phyloP scores from a whole-genome alignment of 1,284 basidiomycete genomes.

The Melampsora larici-populina region DNA sequence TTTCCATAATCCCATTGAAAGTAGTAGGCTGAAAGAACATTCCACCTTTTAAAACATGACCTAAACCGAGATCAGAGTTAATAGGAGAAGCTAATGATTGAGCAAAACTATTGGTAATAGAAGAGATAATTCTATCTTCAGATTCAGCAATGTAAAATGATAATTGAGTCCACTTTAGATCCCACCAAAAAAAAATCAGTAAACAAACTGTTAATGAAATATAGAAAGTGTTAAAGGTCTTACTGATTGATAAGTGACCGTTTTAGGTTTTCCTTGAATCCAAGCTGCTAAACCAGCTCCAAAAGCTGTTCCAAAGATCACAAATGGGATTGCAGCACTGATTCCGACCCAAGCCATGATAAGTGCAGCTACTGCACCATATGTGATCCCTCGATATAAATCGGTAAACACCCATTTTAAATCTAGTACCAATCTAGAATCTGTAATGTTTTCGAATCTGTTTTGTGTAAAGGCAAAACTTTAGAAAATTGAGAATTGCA shows the following conservation, averaged over 20 bases:
- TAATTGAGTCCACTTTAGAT: constrained; percentile 24
- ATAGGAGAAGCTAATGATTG: constrained; percentile 15
- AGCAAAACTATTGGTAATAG: constrained; percentile 8
- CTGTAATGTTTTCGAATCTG: constrained; percentile 6
- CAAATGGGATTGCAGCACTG: neutral
- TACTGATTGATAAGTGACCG: constrained; percentile 25
- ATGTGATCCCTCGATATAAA: constrained; percentile 29
- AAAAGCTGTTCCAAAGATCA: constrained; percentile 4
- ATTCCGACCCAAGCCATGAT: neutral
- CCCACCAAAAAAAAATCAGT: neutral
- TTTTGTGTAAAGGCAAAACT: neutral
- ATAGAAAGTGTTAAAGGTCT: neutral
- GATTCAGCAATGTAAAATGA: constrained; percentile 33
- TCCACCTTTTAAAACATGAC: constrained; percentile 5
- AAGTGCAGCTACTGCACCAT: constrained; percentile 20
- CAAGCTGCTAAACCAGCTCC: constrained; percentile 29
- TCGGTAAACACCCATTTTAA: constrained; percentile 37
- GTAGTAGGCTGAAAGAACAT: constrained; percentile 14
- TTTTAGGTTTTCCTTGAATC: constrained; percentile 28
- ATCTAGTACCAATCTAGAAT: constrained; percentile 25
- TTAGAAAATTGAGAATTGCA: neutral
- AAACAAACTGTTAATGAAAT: neutral
- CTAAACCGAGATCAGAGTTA: constrained; percentile 17
- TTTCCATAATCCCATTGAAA: constrained; percentile 24
- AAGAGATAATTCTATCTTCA: constrained; percentile 3